Base-by-base conservation (phyloP, 2,329 filamentous ascomycete species). In the Aspergillus neoniger region DNA sequence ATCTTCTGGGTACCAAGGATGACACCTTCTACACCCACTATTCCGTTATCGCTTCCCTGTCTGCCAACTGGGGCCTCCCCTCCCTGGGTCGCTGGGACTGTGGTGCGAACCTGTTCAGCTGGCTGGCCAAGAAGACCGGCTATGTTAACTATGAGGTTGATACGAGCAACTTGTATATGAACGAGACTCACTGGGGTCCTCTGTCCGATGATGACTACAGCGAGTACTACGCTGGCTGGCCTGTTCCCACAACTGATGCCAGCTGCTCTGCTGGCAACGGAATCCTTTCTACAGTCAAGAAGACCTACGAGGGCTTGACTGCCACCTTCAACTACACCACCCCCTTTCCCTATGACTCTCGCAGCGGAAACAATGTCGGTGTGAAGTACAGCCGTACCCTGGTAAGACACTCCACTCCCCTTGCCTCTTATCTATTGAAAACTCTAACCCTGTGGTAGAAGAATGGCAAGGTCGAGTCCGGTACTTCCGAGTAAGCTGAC, bases 71-170 rank as follows among this genome's bases (percentile, higher is more conserved):
- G 87, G 82, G 79, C 63, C 83, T 91, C 15, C 83, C 85, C 61
- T 88, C 87, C 0, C 85, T 91, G 3, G 89, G 89, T 15, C 86
- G 89, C 62, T 91, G 83, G 81, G 89, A 91, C 70, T 87, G 88
- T 12, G 88, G 87, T 58, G 89, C 89, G 69, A 91, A 91, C 72
- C 85, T 91, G 10, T 88, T 86, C 74, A 69, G 81, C 44, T 62
- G 85, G 32, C 85, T 91, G 2, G 87, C 85, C 19, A 75, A 83
- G 15, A 79, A 82, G 76, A 89, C 87, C 0, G 85, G 86, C 51
- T 87, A 90, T 69, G 65, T 66, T 17, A 71, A 77, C 67, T 76
- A 75, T 55, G 59, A 76, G 2, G 73, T 85, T 5, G 69, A 78
- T 21, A 72, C 74, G 44, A 70, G 63, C 58, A 65, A 74, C 60